Evolutionary conservation across 2,329 filamentous ascomycete species (phyloP).

Genomic region (Monosporascus sp.): DNA sequence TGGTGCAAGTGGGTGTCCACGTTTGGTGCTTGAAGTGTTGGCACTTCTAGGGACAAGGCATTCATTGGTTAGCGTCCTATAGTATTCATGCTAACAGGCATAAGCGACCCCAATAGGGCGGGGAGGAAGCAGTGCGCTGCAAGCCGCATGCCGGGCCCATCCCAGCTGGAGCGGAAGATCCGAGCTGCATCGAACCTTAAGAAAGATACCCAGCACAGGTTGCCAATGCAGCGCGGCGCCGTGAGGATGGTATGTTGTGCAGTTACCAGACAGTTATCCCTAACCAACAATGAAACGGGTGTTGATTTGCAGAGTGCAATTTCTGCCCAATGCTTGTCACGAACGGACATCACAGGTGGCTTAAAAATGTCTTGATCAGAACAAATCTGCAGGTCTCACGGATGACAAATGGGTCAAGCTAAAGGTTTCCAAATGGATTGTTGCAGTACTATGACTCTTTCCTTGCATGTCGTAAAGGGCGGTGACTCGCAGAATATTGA

Average conservation of each 20-base stretch:
- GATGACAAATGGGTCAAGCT: background rate
- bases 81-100: background rate
- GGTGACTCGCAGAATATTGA: background rate
- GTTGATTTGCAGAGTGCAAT: background rate
- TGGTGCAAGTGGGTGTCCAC: background rate
- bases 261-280: too few species aligned
- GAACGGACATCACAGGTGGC: background rate
- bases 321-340: background rate
- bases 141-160: background rate
- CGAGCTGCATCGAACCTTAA: background rate
- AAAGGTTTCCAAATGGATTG: background rate
- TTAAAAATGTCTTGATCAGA: background rate
- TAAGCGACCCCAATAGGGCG: background rate
- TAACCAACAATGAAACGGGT: too few species aligned
- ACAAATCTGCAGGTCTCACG: background rate
- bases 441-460: background rate
- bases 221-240: background rate
- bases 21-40: background rate
- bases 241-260: too few species aligned
- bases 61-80: background rate
- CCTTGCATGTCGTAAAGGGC: background rate
- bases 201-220: background rate
- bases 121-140: background rate
- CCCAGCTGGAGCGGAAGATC: background rate
- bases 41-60: background rate